Base-by-base conservation (phyloP, 2,329 filamentous ascomycete genomes). In the Aspergillus proliferans region DNA sequence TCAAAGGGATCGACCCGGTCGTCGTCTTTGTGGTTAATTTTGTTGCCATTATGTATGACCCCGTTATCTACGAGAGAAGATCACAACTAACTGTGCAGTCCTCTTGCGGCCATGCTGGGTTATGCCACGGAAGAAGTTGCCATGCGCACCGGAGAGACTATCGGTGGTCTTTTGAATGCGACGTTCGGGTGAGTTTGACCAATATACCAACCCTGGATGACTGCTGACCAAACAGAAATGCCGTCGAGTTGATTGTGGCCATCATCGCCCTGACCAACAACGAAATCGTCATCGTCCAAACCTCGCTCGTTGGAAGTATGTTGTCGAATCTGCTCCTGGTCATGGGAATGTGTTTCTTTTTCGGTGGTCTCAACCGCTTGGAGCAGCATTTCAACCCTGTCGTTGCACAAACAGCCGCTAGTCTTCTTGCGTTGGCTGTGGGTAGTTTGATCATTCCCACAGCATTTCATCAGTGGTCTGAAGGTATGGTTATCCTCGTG, bases 301-400 rank as follows among this genome's bases (percentile, higher is more conserved):
- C 91, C 0, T 96, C 91, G 0, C 76, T 97, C 24, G 88, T 96
- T 53, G 91, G 91, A 48, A 91, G 86, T 68, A 95, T 96, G 67
- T 76, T 96, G 19, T 95, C 90, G 39, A 96, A 96, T 65, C 70
- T 97, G 50, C 79, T 95, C 3, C 80, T 95, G 12, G 88, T 95
- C 46, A 75, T 95, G 76, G 91, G 89, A 48, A 94, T 91, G 83
- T 93, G 85, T 66, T 96, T 94, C 76, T 93, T 95, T 74, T 85
- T 88, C 52, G 90, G 88, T 45, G 89, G 89, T 3, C 67, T 94
- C 58, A 84, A 86, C 51, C 82, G 91, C 24, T 64, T 80, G 24
- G 87, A 94, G 65, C 92, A 96, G 67, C 85, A 82, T 68, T 97
- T 96, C 79, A 95, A 96, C 74, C 83, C 87, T 30, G 92, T 88